These are phyloP conservation scores for Dictyostelium citrinum DNA, from an alignment of 78 protist species.

Conservation along the genomic window DNA sequence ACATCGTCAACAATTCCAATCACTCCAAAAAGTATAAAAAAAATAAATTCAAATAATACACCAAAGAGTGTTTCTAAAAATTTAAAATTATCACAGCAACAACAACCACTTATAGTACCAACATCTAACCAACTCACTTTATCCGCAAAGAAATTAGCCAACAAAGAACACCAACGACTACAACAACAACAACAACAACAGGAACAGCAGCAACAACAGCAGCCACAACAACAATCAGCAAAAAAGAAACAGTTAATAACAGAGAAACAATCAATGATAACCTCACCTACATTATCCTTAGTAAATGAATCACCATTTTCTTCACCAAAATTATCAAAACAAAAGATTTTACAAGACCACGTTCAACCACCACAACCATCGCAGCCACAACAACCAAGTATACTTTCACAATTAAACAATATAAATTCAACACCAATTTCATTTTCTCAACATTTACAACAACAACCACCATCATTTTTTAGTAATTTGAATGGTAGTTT, in stretches of 20 bases:
- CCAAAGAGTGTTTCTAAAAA: slow-evolving; percentile 3
- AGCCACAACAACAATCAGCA: background rate
- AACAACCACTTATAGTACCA: background rate
- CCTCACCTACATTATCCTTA: background rate
- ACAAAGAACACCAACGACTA: background rate
- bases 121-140: background rate
- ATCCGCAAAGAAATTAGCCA: background rate
- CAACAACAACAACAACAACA: background rate
- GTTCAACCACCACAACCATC: background rate
- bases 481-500: background rate
- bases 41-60: background rate
- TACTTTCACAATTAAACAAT: background rate
- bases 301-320: slow-evolving; percentile 9
- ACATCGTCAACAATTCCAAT: background rate
- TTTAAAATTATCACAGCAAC: background rate
- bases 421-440: background rate
- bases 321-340: slow-evolving; percentile 9
- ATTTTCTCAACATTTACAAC: background rate
- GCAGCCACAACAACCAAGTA: background rate
- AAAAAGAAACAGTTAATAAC: too few relatives aligned
- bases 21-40: background rate
- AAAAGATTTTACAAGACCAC: background rate
- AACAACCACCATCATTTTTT: background rate
- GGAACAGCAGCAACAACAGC: background rate
- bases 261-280: too few relatives aligned